phyloP scores from a whole-genome alignment of 2,329 filamentous ascomycete species.

The Trichoderma asperellum region DNA sequence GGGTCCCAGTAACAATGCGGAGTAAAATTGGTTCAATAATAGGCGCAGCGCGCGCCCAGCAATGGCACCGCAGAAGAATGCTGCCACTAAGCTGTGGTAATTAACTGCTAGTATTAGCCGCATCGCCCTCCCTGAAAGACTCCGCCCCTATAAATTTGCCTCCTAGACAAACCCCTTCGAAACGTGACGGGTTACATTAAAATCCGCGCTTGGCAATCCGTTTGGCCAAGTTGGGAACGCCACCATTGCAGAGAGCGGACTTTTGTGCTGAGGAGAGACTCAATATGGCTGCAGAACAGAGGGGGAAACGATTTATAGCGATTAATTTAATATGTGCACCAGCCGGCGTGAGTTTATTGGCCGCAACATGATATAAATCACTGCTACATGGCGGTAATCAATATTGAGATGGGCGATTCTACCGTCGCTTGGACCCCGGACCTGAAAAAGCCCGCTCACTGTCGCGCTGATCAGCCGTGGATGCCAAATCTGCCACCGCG shows the following conservation, averaged over 20 bases:
- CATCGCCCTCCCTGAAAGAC: background rate
- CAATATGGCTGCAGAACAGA: background rate
- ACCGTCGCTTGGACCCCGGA: background rate
- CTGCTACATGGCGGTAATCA: background rate
- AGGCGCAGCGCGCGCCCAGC: no score
- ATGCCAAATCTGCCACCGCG: slow-evolving; percentile 8
- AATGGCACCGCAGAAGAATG: background rate
- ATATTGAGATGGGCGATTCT: background rate
- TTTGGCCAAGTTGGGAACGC: slow-evolving; percentile 11
- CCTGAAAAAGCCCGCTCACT: background rate
- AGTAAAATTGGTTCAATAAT: background rate
- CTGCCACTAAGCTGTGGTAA: background rate
- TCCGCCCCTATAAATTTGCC: slow-evolving; percentile 22
- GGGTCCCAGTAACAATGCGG: slow-evolving; percentile 1
- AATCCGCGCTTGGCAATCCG: slow-evolving; percentile 21
- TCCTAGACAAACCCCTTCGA: slow-evolving; percentile 15
- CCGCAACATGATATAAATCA: no score
- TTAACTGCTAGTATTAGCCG: background rate
- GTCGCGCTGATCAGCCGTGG: slow-evolving; percentile 11
- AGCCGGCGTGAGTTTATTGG: background rate
- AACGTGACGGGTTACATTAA: slow-evolving; percentile 23
- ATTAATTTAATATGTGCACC: no score
- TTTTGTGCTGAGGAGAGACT: background rate
- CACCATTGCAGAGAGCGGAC: slow-evolving; percentile 11
- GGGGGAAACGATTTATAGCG: background rate